Conservation (phyloP, 352 stramenopile species). For the Phytophthora hybrid region DNA sequence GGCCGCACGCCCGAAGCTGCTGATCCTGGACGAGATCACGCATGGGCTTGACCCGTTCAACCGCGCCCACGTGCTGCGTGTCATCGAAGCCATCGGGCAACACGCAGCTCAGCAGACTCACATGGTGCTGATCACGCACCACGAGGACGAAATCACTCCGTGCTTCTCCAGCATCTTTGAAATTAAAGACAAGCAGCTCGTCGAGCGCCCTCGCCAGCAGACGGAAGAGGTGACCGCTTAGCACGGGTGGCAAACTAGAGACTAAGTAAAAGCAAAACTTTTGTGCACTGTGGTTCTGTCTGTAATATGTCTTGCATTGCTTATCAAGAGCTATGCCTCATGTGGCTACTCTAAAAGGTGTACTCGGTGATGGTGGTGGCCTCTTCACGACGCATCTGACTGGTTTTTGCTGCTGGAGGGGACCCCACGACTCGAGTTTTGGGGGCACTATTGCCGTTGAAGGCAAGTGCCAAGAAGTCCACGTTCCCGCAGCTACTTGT, state of each 20-base stretch:
- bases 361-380: slow-evolving; percentile 26
- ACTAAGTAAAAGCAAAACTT: too few relatives aligned
- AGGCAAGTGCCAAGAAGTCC: slow-evolving; percentile 62
- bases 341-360: slow-evolving; percentile 26
- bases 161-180: slow-evolving; percentile 87
- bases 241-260: neutral
- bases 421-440: neutral
- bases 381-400: slow-evolving; percentile 40
- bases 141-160: slow-evolving; percentile 91
- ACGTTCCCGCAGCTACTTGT: slow-evolving; percentile 24
- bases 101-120: slow-evolving; percentile 49
- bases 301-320: neutral
- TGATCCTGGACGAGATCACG: slow-evolving; percentile 94
- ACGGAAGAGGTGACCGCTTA: slow-evolving; percentile 33
- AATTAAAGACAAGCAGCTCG: slow-evolving; percentile 74
- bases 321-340: neutral
- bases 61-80: slow-evolving; percentile 72
- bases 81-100: slow-evolving; percentile 83
- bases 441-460: slow-evolving; percentile 38
- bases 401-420: slow-evolving; percentile 20
- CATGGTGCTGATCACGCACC: slow-evolving; percentile 94
- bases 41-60: slow-evolving; percentile 92
- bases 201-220: slow-evolving; percentile 46
- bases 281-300: neutral
- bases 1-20: slow-evolving; percentile 70